Conservation (phyloP, 495 filamentous ascomycete genomes). For the Jackrogersella minutella region DNA sequence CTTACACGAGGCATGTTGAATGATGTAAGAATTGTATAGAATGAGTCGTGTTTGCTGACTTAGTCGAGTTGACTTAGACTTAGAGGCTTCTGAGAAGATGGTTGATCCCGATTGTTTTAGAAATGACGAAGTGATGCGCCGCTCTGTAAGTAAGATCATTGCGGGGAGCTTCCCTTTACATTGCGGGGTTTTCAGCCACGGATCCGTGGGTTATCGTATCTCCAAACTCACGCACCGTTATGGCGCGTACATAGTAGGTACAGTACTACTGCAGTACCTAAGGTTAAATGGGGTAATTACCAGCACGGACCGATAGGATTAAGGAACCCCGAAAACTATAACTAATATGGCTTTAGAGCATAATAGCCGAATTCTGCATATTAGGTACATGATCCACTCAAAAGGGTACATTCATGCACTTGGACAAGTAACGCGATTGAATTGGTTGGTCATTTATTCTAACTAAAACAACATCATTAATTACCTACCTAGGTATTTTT, state of each 20-base stretch:
- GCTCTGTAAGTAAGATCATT: conserved; percentile 19
- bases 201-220: conserved; percentile 8
- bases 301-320: conserved; percentile 30
- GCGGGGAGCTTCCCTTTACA: conserved; percentile 39
- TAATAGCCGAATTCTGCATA: conserved; percentile 20
- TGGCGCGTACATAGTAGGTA: conserved; percentile 7
- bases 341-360: conserved; percentile 18
- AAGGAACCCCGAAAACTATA: conserved; percentile 1
- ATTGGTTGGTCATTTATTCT: not conserved
- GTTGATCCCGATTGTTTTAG: not conserved
- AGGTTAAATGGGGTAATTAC: conserved; percentile 37
- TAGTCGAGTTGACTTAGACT: conserved; percentile 12
- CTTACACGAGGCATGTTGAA: conserved; percentile 49
- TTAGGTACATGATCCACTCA: not conserved
- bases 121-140: conserved; percentile 28
- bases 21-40: conserved; percentile 20
- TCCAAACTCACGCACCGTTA: conserved; percentile 18
- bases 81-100: too few species aligned
- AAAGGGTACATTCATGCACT: not conserved
- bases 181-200: conserved; percentile 37
- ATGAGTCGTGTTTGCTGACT: conserved; percentile 10
- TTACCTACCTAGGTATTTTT: not conserved
- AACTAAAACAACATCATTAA: conserved; percentile 1
- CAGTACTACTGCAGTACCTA: too few species aligned
- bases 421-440: not conserved